Base-by-base conservation (phyloP, 805 yeast genomes). In the Spathaspora gorwiae region DNA sequence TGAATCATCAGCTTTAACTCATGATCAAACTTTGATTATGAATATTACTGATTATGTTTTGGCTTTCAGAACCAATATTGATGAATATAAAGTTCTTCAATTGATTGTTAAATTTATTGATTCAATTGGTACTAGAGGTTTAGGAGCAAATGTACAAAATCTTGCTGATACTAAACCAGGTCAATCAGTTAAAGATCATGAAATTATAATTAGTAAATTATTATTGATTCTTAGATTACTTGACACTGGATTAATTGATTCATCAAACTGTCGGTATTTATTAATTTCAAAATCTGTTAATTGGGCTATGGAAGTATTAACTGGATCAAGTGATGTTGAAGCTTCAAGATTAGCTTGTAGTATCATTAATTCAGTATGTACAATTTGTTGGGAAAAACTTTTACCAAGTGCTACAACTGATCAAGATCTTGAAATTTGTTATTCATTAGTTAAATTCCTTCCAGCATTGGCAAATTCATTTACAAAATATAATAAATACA, bases 311-410 rank as follows among this genome's bases (percentile, higher is more conserved):
- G 80, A 80, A 43, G 78, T 83, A 7, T 73, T 81, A 37, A 56
- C 69, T 33, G 75, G 79, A 6, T 72, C 76, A 1, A 64, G 65
- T 14, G 86, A 79, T 54, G 52, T 80, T 24, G 87, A 81, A 37
- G 77, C 84, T 13, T 59, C 82, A 1, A 73, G 95, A 61, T 65
- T 86, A 50, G 84, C 90, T 0, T 73, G 79, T 45, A 78, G 83
- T 15, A 70, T 82, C 24, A 57, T 84, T 54, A 64, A 81, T 35
- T 71, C 83, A 13, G 70, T 78, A 29, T 68, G 81, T 47, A 60
- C 59, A 53, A 60, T 49, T 50, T 57, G 26, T 64, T 74, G 61
- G 72, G 57, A 52, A 42, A 58, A 50, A n/a, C 59, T 68, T 26
- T 13, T 39, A 12, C 51, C 62, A 19, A 43, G 50, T 8, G 59